Evolutionary conservation across 306 rosid genomes (phyloP).

Genomic region (Rosa rugosa): DNA sequence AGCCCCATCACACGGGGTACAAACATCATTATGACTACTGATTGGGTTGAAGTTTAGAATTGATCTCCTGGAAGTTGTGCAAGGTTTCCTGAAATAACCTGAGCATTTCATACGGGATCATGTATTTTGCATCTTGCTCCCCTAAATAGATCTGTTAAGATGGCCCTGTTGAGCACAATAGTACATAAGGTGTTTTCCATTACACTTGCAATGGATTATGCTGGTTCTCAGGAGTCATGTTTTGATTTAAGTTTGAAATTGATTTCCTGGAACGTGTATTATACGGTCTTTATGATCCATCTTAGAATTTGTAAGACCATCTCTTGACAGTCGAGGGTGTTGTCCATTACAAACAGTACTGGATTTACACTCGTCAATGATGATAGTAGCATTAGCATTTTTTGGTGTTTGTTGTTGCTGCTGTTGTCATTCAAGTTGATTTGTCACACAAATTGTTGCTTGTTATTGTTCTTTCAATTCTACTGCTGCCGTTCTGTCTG

Average conservation of each 20-base stretch:
- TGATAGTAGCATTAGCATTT: constrained; percentile 12
- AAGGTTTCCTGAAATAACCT: not conserved
- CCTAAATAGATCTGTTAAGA: not conserved
- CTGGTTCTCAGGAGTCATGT: not conserved
- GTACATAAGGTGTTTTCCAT: not conserved
- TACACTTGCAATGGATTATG: not conserved
- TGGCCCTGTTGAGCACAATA: not conserved
- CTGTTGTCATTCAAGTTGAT: constrained; percentile 8
- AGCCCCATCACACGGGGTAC: not conserved
- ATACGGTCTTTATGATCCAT: not conserved
- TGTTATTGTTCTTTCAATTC: constrained; percentile 3
- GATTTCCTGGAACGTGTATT: not conserved
- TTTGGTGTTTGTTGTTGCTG: constrained; percentile 17
- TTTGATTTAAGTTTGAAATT: not conserved
- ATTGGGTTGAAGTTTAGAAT: not conserved
- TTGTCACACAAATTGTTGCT: constrained; percentile 9
- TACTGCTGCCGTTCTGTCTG: constrained; percentile 1
- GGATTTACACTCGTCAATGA: not conserved
- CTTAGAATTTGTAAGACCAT: not conserved
- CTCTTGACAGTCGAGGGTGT: not conserved
- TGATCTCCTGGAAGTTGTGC: not conserved
- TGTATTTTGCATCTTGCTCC: not conserved
- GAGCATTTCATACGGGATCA: not conserved
- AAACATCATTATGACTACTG: not conserved
- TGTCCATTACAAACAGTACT: not conserved